phyloP scores from a whole-genome alignment of 345 rosid species.

The Populus alba region DNA sequence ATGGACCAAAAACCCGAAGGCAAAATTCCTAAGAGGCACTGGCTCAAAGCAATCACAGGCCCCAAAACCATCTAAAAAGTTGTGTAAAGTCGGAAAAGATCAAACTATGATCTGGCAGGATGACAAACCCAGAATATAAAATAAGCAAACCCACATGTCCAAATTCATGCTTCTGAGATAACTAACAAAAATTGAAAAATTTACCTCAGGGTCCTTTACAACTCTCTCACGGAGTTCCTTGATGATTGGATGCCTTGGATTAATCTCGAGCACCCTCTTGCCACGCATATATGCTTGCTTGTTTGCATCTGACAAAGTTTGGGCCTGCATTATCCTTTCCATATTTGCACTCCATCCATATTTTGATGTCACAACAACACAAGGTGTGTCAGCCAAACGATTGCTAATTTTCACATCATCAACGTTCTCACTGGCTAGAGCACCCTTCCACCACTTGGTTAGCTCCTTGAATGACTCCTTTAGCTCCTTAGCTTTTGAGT shows the following conservation, averaged over 20 bases:
- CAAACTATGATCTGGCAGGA: not conserved
- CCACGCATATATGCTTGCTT: slow-evolving; percentile 95
- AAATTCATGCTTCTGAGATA: not conserved
- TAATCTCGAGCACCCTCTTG: slow-evolving; percentile 92
- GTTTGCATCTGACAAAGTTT: slow-evolving; percentile 83
- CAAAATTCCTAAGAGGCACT: too few species aligned
- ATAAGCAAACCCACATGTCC: not conserved
- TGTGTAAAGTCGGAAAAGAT: not conserved
- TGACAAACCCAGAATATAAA: not conserved
- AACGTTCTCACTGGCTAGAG: slow-evolving; percentile 75
- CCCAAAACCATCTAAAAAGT: not conserved
- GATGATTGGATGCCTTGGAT: slow-evolving; percentile 92
- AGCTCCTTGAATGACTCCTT: slow-evolving; percentile 93
- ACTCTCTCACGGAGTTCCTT: slow-evolving; percentile 91
- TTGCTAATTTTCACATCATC: slow-evolving; percentile 89
- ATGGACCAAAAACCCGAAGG: not conserved
- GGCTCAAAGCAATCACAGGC: not conserved
- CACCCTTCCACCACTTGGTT: slow-evolving; percentile 90
- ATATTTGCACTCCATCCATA: slow-evolving; percentile 97
- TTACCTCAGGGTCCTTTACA: slow-evolving; percentile 79
- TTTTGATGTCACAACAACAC: slow-evolving; percentile 92
- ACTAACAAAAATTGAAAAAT: not conserved
- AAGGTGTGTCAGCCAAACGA: slow-evolving; percentile 87
- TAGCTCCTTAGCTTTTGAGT: slow-evolving; percentile 70
- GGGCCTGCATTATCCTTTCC: slow-evolving; percentile 98